Evolutionary conservation across 2,329 filamentous ascomycete genomes (phyloP).

Genomic region (Alternaria triticimaculans): DNA sequence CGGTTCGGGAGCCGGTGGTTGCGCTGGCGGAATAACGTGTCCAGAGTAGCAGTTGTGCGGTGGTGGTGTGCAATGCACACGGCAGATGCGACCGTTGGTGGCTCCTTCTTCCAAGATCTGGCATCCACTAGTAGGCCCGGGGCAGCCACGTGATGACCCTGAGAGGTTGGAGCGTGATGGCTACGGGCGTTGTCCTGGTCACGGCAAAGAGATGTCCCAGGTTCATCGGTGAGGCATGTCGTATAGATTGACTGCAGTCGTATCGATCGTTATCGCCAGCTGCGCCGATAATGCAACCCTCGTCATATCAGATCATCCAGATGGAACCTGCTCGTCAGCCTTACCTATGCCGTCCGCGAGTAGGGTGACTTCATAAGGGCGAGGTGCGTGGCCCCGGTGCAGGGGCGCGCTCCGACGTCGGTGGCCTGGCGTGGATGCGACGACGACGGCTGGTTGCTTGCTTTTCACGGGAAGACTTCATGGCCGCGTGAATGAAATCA

Average conservation of each 20-base stretch:
- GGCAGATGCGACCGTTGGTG: background rate
- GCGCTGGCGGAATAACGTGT: background rate
- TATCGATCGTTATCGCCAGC: slow-evolving; percentile 1
- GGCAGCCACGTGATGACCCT: background rate
- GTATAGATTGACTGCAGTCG: background rate
- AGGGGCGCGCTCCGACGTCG: slow-evolving; percentile 29
- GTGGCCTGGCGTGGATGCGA: slow-evolving; percentile 8
- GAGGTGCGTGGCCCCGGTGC: slow-evolving; percentile 25
- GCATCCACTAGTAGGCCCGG: background rate
- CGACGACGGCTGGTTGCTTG: background rate
- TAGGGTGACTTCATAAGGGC: slow-evolving; percentile 18
- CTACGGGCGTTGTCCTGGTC: background rate
- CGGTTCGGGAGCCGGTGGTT: background rate
- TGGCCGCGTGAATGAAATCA: background rate
- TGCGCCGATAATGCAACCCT: background rate
- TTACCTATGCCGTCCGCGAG: slow-evolving; percentile 12
- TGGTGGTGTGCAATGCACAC: background rate
- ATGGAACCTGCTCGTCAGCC: slow-evolving; percentile 22
- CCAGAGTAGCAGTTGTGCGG: background rate
- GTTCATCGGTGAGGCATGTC: background rate
- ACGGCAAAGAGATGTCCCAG: background rate
- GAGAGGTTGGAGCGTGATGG: background rate
- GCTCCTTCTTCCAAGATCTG: background rate
- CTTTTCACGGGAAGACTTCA: background rate
- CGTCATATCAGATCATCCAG: slow-evolving; percentile 7